A percentile compares a stretch with the other conserved stretches of the same genome.
Conservation (phyloP, 495 filamentous ascomycete species). For the Penicillium maclennaniae region DNA sequence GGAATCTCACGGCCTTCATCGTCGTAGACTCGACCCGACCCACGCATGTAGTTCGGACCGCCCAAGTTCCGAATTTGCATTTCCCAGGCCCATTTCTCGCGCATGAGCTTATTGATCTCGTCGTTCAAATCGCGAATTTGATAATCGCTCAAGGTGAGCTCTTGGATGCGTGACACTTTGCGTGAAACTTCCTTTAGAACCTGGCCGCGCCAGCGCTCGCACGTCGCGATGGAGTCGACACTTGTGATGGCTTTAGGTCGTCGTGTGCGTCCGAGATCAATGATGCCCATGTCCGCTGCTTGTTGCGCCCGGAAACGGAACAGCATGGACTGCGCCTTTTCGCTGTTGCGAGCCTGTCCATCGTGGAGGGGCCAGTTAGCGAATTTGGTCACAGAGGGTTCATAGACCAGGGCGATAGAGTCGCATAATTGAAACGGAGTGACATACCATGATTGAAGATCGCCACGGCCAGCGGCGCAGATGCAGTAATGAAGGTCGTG, state of each 20-base stretch:
- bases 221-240: constrained; percentile 75
- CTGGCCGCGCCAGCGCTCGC: constrained; percentile 98
- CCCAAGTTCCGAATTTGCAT: constrained; percentile 90
- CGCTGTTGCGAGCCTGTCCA: constrained; percentile 72
- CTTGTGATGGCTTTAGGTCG: constrained; percentile 86
- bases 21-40: constrained; percentile 76
- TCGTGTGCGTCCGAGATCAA: constrained; percentile 85
- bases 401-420: background rate
- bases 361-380: constrained; percentile 23
- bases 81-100: constrained; percentile 98
- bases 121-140: constrained; percentile 98
- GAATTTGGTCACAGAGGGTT: constrained; percentile 6
- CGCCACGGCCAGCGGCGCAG: constrained; percentile 16
- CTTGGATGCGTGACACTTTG: constrained; percentile 94
- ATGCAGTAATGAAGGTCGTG: constrained; percentile 14
- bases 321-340: constrained; percentile 99
- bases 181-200: constrained; percentile 96
- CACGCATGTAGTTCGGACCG: constrained; percentile 98
- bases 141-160: constrained; percentile 80
- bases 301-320: constrained; percentile 98
- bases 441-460: constrained; percentile 35
- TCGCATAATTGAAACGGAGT: background rate
- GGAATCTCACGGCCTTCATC: constrained; percentile 89
- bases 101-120: constrained; percentile 98
- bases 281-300: constrained; percentile 92